phyloP scores from a whole-genome alignment of 495 filamentous ascomycete species.

The Hypoxylon fragiforme region DNA sequence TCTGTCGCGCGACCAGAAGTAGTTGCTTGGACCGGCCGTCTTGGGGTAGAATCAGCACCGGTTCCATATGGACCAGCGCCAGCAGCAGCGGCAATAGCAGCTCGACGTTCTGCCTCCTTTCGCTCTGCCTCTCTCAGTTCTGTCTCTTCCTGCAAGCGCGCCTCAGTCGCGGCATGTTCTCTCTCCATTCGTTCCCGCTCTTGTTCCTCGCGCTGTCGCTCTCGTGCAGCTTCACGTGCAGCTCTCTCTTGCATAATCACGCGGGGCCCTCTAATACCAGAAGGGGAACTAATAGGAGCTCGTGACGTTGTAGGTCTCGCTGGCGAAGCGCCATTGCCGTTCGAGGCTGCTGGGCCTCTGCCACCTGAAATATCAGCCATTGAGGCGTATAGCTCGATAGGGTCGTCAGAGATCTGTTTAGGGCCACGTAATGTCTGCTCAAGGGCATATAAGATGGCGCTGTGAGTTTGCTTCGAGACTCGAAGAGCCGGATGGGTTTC shows the following conservation, averaged over 20 bases:
- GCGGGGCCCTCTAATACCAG: constrained; percentile 61
- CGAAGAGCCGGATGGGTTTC: constrained; percentile 44
- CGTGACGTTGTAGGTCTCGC: constrained; percentile 47
- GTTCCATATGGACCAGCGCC: constrained; percentile 54
- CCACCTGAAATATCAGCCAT: constrained; percentile 84
- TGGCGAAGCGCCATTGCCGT: constrained; percentile 52
- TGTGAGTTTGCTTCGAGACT: constrained; percentile 52
- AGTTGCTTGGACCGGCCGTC: constrained; percentile 34
- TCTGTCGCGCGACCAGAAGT: constrained; percentile 27
- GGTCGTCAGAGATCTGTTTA: constrained; percentile 79
- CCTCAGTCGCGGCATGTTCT: constrained; percentile 58
- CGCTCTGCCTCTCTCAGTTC: constrained; percentile 46
- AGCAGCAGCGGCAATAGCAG: constrained; percentile 63
- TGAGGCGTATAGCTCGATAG: constrained; percentile 85
- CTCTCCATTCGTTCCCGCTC: constrained; percentile 58
- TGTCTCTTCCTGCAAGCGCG: constrained; percentile 56
- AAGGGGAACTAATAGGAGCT: constrained; percentile 52
- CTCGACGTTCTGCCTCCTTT: constrained; percentile 52
- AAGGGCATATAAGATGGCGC: constrained; percentile 84
- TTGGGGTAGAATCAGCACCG: constrained; percentile 39
- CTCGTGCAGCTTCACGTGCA: constrained; percentile 62
- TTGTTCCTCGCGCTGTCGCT: constrained; percentile 61
- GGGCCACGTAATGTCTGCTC: constrained; percentile 89
- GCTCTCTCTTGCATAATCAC: constrained; percentile 76
- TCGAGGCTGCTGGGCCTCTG: constrained; percentile 50